phyloP scores from a whole-genome alignment of 2,329 filamentous ascomycete species.

The Fusarium lateritium region DNA sequence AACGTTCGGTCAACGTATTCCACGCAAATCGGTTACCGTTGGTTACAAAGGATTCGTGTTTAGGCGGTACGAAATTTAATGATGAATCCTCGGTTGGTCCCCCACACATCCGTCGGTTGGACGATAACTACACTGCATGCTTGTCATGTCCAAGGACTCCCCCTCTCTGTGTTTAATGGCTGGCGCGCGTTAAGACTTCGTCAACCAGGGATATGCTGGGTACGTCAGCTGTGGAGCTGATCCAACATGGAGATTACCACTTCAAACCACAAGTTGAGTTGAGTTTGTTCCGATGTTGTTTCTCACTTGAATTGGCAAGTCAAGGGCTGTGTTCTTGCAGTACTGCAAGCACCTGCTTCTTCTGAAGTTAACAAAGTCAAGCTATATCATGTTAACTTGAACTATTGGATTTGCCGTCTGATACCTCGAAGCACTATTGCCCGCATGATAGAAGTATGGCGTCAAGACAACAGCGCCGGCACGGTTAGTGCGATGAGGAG shows the following conservation, averaged over 20 bases:
- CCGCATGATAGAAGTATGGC: conserved; percentile 31
- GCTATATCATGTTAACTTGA: conserved; percentile 10
- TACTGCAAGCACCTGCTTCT: conserved; percentile 4
- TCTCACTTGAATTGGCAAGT: conserved; percentile 9
- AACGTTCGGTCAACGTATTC: conserved; percentile 21
- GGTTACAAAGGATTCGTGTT: conserved; percentile 32
- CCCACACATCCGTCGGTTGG: conserved; percentile 39
- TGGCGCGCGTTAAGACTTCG: conserved; percentile 17
- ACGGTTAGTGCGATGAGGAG: conserved; percentile 38
- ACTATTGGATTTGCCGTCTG: conserved; percentile 35
- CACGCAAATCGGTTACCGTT: conserved; percentile 22
- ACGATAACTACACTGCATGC: conserved; percentile 7
- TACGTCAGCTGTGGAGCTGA: conserved; percentile 45
- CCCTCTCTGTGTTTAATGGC: conserved; percentile 9
- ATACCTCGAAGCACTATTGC: conserved; percentile 16
- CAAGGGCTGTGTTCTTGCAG: conserved; percentile 2
- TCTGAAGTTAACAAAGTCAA: conserved; percentile 14
- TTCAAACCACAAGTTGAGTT: conserved; percentile 14
- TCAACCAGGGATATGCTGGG: conserved; percentile 32
- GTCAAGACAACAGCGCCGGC: conserved; percentile 32
- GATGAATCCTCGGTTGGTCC: conserved; percentile 30
- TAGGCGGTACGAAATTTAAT: conserved; percentile 17
- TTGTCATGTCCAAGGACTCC: conserved; percentile 16
- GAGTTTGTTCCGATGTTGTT: conserved; percentile 16
- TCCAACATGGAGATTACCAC: conserved; percentile 19